phyloP scores from a whole-genome alignment of 345 rosid species.

The Populus tremula region DNA sequence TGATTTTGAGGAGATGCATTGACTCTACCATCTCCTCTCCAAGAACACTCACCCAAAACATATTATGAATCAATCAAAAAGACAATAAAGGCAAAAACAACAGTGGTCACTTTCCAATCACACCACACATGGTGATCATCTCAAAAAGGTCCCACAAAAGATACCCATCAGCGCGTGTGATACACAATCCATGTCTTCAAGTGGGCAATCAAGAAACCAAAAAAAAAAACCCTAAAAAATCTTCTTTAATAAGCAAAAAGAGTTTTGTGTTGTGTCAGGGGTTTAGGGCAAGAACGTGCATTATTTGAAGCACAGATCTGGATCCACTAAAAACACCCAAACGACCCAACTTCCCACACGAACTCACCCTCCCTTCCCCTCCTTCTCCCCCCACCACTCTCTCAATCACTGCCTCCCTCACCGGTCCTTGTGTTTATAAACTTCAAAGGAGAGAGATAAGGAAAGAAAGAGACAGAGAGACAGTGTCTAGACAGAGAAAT shows the following conservation, averaged over 20 bases:
- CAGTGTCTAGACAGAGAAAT: neutral
- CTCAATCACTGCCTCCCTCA: neutral
- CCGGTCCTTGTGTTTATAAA: neutral
- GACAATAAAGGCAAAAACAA: neutral
- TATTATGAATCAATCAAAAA: neutral
- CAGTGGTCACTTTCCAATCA: constrained; percentile 14
- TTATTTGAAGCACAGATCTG: constrained; percentile 39
- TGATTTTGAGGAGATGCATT: constrained; percentile 13
- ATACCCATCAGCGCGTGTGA: neutral
- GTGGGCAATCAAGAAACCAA: neutral
- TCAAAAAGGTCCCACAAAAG: neutral
- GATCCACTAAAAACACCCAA: constrained; percentile 26
- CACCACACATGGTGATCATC: neutral
- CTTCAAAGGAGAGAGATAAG: constrained; percentile 5
- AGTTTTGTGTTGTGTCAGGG: constrained; percentile 12
- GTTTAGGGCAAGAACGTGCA: constrained; percentile 31
- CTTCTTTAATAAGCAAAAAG: neutral
- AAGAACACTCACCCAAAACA: neutral
- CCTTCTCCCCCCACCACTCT: neutral
- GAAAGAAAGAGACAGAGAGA: neutral
- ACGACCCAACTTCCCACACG: constrained; percentile 1
- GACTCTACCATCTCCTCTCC: constrained; percentile 2
- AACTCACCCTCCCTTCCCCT: neutral
- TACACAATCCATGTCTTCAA: neutral
- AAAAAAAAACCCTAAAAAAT: neutral